Conservation (phyloP, 306 rosid genomes). For the Glycine latifolia region DNA sequence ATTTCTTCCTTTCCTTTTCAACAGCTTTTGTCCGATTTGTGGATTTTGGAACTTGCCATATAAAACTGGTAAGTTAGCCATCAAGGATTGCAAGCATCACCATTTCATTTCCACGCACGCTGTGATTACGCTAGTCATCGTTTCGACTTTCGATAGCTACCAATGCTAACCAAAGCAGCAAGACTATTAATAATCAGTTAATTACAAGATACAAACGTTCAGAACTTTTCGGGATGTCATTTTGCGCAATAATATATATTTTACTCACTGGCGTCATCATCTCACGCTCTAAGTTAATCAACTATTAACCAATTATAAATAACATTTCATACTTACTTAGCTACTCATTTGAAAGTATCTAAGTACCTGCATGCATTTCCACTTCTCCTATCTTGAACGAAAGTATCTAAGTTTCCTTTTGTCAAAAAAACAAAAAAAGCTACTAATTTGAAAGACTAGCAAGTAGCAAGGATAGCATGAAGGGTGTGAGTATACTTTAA, state of each 20-base stretch:
- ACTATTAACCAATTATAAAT: not conserved
- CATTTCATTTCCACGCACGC: conserved; percentile 17
- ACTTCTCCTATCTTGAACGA: too few species aligned
- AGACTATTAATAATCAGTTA: not conserved
- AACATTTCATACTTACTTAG: not conserved
- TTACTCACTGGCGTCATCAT: not conserved
- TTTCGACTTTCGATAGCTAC: not conserved
- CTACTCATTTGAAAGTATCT: too few species aligned
- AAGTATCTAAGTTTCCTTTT: too few species aligned
- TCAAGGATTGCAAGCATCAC: conserved; percentile 9
- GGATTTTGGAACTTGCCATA: conserved; percentile 40
- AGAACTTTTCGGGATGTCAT: not conserved
- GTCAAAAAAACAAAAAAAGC: too few species aligned
- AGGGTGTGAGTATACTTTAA: not conserved
- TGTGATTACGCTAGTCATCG: not conserved
- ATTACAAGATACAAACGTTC: not conserved
- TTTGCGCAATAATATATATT: not conserved
- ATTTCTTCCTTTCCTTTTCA: conserved; percentile 37
- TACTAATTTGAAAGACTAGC: too few species aligned
- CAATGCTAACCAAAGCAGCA: not conserved
- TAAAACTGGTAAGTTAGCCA: conserved; percentile 35
- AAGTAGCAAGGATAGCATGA: not conserved
- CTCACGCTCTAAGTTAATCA: not conserved
- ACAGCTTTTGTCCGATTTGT: conserved; percentile 48
- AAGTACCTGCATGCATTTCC: too few species aligned